A percentile compares a stretch with the other conserved stretches of the same genome.
phyloP scores from a whole-genome alignment of 1,139 yeast species.

The Pneumocystis wakefieldiae region DNA sequence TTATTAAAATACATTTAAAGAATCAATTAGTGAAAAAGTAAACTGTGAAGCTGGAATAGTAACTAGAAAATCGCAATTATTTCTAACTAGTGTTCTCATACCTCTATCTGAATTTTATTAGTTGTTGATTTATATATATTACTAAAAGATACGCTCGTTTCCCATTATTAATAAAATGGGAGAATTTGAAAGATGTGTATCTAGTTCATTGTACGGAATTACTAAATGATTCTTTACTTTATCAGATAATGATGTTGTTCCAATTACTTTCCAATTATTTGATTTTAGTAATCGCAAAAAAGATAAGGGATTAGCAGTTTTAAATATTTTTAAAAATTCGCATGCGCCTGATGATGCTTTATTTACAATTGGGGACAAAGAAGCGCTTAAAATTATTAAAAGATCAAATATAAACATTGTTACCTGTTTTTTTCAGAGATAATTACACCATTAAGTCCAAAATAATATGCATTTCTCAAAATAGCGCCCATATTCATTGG shows the following conservation, averaged over 20 bases:
- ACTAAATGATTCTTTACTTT: not conserved
- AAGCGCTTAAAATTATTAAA: slow-evolving; percentile 34
- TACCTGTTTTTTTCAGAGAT: slow-evolving; percentile 43
- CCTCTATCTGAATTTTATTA: not conserved
- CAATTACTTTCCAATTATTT: slow-evolving; percentile 58
- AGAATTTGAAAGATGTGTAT: not conserved
- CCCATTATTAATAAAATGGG: not conserved
- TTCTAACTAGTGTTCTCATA: not conserved
- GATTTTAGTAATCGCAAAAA: slow-evolving; percentile 43
- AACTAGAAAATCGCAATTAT: not conserved
- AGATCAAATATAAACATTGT: not conserved
- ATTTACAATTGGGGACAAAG: slow-evolving; percentile 58
- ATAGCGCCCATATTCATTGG: slow-evolving; percentile 88
- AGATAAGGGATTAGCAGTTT: slow-evolving; percentile 40
- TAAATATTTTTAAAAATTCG: slow-evolving; percentile 52
- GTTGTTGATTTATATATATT: not conserved
- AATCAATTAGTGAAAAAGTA: not conserved
- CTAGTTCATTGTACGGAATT: not conserved
- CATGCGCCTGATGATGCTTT: slow-evolving; percentile 84
- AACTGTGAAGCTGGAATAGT: not conserved
- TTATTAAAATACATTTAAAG: not conserved
- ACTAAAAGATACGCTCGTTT: not conserved
- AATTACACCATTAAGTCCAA: slow-evolving; percentile 72
- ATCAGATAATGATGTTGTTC: slow-evolving; percentile 35
- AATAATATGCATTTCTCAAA: slow-evolving; percentile 61